Conservation (phyloP, 805 yeast genomes). For the Pichia sporocuriosa region DNA sequence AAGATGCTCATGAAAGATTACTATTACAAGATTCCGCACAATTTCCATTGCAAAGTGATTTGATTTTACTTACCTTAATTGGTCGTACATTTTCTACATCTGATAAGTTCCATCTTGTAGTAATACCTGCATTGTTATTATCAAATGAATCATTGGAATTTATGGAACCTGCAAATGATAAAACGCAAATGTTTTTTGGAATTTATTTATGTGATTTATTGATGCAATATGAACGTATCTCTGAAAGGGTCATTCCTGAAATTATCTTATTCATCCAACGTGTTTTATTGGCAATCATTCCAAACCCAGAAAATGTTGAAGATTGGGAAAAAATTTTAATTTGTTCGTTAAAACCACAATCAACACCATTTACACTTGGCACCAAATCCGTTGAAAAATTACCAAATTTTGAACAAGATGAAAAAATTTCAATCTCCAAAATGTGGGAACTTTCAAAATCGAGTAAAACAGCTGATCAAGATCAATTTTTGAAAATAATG, state of each 20-base stretch:
- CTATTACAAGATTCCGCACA: constrained; percentile 15
- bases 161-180: constrained; percentile 21
- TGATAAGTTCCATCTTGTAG: constrained; percentile 88
- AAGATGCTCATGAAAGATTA: constrained; percentile 49
- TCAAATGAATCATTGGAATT: constrained; percentile 66
- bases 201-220: constrained; percentile 59
- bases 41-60: constrained; percentile 44
- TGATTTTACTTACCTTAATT: constrained; percentile 60
- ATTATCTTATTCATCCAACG: constrained; percentile 51
- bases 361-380: constrained; percentile 20
- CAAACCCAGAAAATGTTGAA: constrained; percentile 26
- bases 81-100: constrained; percentile 88
- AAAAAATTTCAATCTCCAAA: constrained; percentile 6
- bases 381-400: no score
- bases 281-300: constrained; percentile 39
- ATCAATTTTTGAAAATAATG: constrained; percentile 24
- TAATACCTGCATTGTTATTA: constrained; percentile 72
- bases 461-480: constrained; percentile 4
- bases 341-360: constrained; percentile 12
- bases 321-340: constrained; percentile 18
- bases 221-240: constrained; percentile 65
- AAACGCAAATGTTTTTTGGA: constrained; percentile 45
- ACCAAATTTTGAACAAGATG: no score
- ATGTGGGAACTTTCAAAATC: constrained; percentile 9
- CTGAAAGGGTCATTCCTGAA: constrained; percentile 84